Evolutionary conservation across 176 grass and related monocot genomes (phyloP), one percentile per base, ranked within the genome.

Genomic region (Pontederia paniculata): DNA sequence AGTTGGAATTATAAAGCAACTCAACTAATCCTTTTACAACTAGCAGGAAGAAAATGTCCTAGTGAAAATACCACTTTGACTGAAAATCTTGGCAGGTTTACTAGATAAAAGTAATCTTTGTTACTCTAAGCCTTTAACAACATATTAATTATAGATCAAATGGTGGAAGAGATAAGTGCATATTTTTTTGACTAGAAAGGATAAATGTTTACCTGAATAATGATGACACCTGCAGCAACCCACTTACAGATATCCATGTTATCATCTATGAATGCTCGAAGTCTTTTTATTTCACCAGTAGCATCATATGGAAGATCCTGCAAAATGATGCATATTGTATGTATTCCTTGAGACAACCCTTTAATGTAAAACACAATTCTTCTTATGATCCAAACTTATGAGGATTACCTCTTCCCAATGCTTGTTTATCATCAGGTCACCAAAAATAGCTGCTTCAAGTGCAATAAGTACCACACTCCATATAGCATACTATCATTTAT

Each of bases 261-360:
- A 43, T 76, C 42, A 55, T 81, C 53, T 55, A 95, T 70, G 67
- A 89, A 95, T 51, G 63, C 75, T 62, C 84, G 25, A 18, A 95
- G 60, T 20, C 74, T 83, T 56, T 83, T 48, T n/a, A 95, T 76
- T 68, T 89, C 81, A 60, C 85, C 82, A 23, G 85, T 95, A 44
- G 79, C 53, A 46, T 95, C 90, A 44, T 83, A 53, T 47, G 89
- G 89, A 73, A 95, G 76, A 57, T 80, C 76, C 89, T 95, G 78
- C n/a, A 55, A 52, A 66, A 17, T 57, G 46, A 18, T 54, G 55
- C 28, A 58, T 20, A 59, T 21, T 10, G n/a, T 9, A 15, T 12
- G 59, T 37, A 20, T 56, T 23, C 37, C 45, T 12, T 31, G 58
- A 15, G 21, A 42, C 37, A 11, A 37, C 28, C n/a, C 7, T 37